These are phyloP conservation scores for Solanum chmielewskii DNA, from an alignment of 257 asterid genomes.

Conservation along the genomic window DNA sequence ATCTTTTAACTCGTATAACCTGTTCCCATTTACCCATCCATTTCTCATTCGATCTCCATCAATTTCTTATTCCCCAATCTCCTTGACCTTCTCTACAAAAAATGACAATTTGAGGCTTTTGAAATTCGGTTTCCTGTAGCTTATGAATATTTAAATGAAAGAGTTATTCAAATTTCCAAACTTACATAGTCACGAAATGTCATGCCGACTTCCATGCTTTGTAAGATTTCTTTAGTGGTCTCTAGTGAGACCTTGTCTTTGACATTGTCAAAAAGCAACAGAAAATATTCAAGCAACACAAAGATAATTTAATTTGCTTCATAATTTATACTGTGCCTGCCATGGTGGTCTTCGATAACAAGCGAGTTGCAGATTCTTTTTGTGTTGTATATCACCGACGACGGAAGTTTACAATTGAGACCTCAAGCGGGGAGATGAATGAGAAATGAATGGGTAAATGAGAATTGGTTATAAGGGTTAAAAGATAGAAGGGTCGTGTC, in stretches of 20 bases:
- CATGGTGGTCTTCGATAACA: background rate
- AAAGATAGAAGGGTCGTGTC: too few species aligned
- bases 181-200: constrained; percentile 86
- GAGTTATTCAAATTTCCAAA: background rate
- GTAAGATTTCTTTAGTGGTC: constrained; percentile 79
- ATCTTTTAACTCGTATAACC: too few species aligned
- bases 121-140: background rate
- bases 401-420: background rate
- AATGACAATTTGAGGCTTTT: background rate
- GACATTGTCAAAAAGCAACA: background rate
- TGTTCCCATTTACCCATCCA: too few species aligned
- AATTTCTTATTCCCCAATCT: too few species aligned
- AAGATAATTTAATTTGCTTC: background rate
- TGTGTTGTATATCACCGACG: background rate
- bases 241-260: constrained; percentile 70
- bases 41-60: too few species aligned
- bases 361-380: background rate
- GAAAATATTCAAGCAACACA: background rate
- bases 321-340: constrained; percentile 6
- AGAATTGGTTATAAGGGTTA: too few species aligned
- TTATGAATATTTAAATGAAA: background rate
- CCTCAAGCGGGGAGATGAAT: background rate
- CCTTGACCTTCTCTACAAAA: background rate
- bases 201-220: constrained; percentile 97
- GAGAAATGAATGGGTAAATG: too few species aligned